Base-by-base conservation (phyloP, 495 filamentous ascomycete genomes). In the Talaromyces proteolyticus region DNA sequence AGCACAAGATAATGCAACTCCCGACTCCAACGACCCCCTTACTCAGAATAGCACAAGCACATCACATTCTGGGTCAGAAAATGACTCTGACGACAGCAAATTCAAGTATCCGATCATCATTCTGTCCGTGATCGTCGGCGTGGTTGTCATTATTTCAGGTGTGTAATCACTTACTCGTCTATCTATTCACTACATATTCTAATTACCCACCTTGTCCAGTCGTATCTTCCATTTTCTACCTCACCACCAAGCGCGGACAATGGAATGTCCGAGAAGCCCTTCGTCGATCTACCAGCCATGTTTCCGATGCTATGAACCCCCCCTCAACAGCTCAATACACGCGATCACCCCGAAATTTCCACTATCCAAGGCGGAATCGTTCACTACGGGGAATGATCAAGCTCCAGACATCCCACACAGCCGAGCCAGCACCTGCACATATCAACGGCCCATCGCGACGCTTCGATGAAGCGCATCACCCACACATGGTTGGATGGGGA, bases 231-330 rank as follows among this genome's bases (percentile, higher is more conserved):
- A 53, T 68, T 34, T 69, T 80, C 50, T 80, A 70, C 57, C 67
- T 69, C 55, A 47, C 78, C 14, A 76, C 76, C 22, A 78, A 80
- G 50, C 74, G 71, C 44, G 67, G 70, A 5, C 74, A 78, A 62
- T 78, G 74, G 74, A 65, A 69, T 40, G 64, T 78, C 56, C 72
- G 74, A 36, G 68, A 70, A 39, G 61, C 59, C 18, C 55, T 80
- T 50, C 61, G 64, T 14, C 69, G 70, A 29, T 70, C 67, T 21
- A 69, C 72, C 7, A 60, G 66, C 42, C 73, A 70, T 39, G 57
- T 78, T 40, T 67, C 65, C n/a, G 47, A 57, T 20, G 56, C 61
- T 29, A 49, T 64, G 45, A 61, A 56, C 44, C 59, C 61, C 1
- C 61, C 61, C 17, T 38, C 61, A 6, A 61, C 61, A 2, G 46